phyloP scores from a whole-genome alignment of 805 yeast species.

The Yarrowia sp. region DNA sequence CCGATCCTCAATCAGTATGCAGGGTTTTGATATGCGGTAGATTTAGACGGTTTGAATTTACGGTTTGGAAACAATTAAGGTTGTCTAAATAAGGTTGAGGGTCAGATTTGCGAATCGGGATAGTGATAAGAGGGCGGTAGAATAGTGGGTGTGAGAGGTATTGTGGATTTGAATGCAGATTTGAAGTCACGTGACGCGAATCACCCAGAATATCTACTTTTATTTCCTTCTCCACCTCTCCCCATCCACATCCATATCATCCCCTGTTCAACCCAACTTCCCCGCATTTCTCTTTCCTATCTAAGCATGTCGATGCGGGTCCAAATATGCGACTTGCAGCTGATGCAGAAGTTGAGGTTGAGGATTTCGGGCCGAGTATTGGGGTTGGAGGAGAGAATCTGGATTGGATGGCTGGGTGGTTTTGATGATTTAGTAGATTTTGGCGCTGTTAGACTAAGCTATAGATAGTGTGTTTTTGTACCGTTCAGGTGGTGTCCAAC shows the following conservation, averaged over 20 bases:
- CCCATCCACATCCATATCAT: too few relatives aligned
- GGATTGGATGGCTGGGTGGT: too few relatives aligned
- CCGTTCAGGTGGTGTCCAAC: too few relatives aligned
- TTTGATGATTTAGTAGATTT: too few relatives aligned
- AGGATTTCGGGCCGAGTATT: too few relatives aligned
- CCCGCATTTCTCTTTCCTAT: conserved; percentile 14
- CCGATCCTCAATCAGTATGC: not conserved
- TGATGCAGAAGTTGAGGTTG: not conserved
- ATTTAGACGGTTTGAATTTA: not conserved
- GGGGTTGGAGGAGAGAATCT: too few relatives aligned
- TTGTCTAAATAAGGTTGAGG: not conserved
- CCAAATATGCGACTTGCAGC: not conserved
- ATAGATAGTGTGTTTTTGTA: too few relatives aligned
- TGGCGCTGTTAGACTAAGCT: too few relatives aligned
- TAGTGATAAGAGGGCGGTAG: not conserved
- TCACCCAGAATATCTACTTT: too few relatives aligned
- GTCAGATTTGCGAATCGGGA: not conserved
- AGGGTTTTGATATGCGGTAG: conserved; percentile 5
- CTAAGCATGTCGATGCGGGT: conserved; percentile 23
- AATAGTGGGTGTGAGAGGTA: not conserved
- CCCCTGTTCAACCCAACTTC: not conserved
- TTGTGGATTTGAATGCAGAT: not conserved
- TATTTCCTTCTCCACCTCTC: too few relatives aligned
- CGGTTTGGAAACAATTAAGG: not conserved
- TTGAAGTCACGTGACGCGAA: too few relatives aligned